Percentiles rank a stretch among this genome's conserved stretches.
These are phyloP conservation scores for Aspergillus baeticus DNA, from an alignment of 495 filamentous ascomycete species.

Conservation along the genomic window DNA sequence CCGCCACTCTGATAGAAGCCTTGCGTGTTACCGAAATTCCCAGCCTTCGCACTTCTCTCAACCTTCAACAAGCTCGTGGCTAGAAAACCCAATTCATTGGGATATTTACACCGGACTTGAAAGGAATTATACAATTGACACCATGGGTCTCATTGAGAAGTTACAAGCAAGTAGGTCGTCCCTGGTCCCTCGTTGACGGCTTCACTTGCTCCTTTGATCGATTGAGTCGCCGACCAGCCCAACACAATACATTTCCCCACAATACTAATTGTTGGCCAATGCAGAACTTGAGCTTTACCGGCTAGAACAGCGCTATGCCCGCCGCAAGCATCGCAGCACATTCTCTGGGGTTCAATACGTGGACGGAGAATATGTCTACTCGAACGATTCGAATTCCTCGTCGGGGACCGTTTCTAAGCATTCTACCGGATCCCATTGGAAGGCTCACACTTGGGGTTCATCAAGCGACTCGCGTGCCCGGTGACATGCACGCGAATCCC, in stretches of 20 bases:
- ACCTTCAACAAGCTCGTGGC: too few relatives aligned
- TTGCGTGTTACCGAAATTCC: neutral
- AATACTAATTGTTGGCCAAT: slow-evolving; percentile 23
- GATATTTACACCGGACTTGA: neutral
- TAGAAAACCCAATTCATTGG: too few relatives aligned
- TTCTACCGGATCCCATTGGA: slow-evolving; percentile 42
- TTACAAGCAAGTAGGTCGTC: slow-evolving; percentile 51
- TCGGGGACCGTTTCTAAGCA: slow-evolving; percentile 43
- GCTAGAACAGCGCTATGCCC: slow-evolving; percentile 88
- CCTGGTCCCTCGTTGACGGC: neutral
- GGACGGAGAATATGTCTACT: slow-evolving; percentile 87
- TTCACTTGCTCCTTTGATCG: neutral
- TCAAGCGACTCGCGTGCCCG: slow-evolving; percentile 32
- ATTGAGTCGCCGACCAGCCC: neutral
- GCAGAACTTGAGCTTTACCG: slow-evolving; percentile 81
- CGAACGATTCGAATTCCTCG: slow-evolving; percentile 34
- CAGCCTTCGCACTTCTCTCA: neutral
- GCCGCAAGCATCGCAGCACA: slow-evolving; percentile 78
- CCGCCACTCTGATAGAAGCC: neutral
- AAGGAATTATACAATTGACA: slow-evolving; percentile 10
- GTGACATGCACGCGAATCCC: slow-evolving; percentile 12
- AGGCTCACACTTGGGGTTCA: slow-evolving; percentile 31
- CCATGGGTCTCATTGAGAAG: slow-evolving; percentile 57
- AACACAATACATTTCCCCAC: neutral
- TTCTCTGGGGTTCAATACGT: slow-evolving; percentile 88